A percentile compares a stretch with the other conserved stretches of the same genome.
phyloP scores from a whole-genome alignment of 208 protist genomes.

The Zelonia costaricensis region DNA sequence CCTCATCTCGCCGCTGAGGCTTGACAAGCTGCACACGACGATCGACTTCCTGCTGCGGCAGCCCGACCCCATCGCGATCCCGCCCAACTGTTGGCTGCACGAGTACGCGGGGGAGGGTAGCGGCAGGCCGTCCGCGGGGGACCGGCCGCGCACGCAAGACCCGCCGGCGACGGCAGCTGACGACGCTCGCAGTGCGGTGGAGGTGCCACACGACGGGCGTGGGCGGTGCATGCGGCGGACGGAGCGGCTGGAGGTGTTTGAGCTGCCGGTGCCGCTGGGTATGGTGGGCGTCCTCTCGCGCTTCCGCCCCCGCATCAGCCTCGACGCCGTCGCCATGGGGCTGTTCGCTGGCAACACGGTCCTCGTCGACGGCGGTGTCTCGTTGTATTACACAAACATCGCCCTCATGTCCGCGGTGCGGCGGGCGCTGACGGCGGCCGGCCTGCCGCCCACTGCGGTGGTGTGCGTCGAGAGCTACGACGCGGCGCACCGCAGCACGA shows the following conservation, averaged over 20 bases:
- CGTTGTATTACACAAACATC: constrained; percentile 43
- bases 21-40: constrained; percentile 47
- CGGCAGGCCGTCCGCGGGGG: neutral
- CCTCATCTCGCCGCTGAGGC: constrained; percentile 41
- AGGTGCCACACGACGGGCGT: neutral
- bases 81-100: constrained; percentile 29
- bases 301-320: constrained; percentile 49
- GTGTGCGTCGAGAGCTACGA: constrained; percentile 54
- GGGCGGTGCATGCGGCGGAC: constrained; percentile 22
- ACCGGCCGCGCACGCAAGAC: no score
- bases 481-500: constrained; percentile 26
- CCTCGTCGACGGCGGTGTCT: constrained; percentile 50
- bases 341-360: constrained; percentile 56
- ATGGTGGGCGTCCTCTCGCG: constrained; percentile 59
- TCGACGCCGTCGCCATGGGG: constrained; percentile 52
- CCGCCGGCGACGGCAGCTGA: no score
- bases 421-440: constrained; percentile 32
- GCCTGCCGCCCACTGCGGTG: constrained; percentile 34
- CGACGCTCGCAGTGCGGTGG: no score
- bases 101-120: constrained; percentile 10
- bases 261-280: constrained; percentile 54
- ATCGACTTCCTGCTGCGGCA: constrained; percentile 50
- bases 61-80: constrained; percentile 47
- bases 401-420: constrained; percentile 36
- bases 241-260: constrained; percentile 32